Evolutionary conservation across 73 alveolate species (phyloP).

Genomic region (Vitrella brassicaformis): DNA sequence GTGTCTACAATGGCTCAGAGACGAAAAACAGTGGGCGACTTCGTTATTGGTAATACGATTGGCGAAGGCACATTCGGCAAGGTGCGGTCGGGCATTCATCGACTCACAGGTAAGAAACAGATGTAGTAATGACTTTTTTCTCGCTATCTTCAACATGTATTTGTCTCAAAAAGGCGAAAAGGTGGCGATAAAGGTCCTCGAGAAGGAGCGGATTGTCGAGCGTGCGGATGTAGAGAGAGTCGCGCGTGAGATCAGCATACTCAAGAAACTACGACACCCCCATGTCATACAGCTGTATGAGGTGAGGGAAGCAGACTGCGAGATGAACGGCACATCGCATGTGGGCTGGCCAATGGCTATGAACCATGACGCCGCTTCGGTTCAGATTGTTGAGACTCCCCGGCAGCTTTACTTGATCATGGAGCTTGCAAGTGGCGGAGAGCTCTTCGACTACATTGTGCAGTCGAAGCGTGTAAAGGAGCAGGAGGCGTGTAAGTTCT

Average conservation of each 20-base stretch:
- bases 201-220: slow-evolving; percentile 60
- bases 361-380: too few species aligned
- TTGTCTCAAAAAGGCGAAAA: too few species aligned
- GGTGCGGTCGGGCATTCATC: slow-evolving; percentile 41
- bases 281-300: slow-evolving; percentile 65
- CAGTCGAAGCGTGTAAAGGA: slow-evolving; percentile 46
- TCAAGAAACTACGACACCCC: slow-evolving; percentile 51
- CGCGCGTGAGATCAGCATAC: slow-evolving; percentile 49
- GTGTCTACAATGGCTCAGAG: too few species aligned
- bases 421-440: slow-evolving; percentile 61
- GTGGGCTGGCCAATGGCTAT: too few species aligned
- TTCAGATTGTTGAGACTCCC: slow-evolving; percentile 56
- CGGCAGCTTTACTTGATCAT: slow-evolving; percentile 49
- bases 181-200: slow-evolving; percentile 72
- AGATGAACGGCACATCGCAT: too few species aligned
- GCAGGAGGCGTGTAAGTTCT: slow-evolving; percentile 43
- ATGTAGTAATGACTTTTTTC: too few species aligned
- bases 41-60: slow-evolving; percentile 36
- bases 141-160: too few species aligned
- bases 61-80: slow-evolving; percentile 56
- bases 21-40: slow-evolving; percentile 40
- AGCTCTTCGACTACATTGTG: slow-evolving; percentile 46
- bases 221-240: slow-evolving; percentile 52
- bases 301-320: too few species aligned
- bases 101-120: slow-evolving; percentile 23